Evolutionary conservation across 2,329 filamentous ascomycete species (phyloP).

Genomic region (Myrmaecium sp.): DNA sequence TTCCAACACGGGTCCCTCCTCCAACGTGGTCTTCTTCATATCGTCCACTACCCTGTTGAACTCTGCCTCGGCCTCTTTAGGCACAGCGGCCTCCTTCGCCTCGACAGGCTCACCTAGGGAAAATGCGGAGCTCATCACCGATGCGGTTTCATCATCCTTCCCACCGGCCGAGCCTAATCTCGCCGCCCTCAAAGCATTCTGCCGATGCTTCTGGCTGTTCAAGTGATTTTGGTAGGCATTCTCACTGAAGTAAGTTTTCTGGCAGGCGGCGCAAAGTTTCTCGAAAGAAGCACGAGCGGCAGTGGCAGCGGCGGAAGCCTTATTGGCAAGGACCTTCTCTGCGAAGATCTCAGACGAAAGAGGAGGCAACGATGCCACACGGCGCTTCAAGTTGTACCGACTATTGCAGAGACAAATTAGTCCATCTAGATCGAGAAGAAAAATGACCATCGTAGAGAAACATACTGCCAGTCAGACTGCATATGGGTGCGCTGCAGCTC

Average conservation of each 20-base stretch:
- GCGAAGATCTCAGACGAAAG: slow-evolving; percentile 86
- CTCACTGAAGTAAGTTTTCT: slow-evolving; percentile 90
- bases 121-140: slow-evolving; percentile 79
- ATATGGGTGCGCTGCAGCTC: slow-evolving; percentile 91
- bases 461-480: slow-evolving; percentile 97
- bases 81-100: slow-evolving; percentile 34
- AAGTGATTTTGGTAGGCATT: slow-evolving; percentile 92
- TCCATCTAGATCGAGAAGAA: not conserved
- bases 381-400: slow-evolving; percentile 90
- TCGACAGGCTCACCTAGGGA: slow-evolving; percentile 68
- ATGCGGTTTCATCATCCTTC: slow-evolving; percentile 53
- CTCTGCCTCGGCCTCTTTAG: slow-evolving; percentile 55
- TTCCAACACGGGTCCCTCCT: slow-evolving; percentile 26
- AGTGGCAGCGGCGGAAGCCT: slow-evolving; percentile 67
- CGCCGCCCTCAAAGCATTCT: slow-evolving; percentile 37
- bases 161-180: slow-evolving; percentile 19
- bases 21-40: slow-evolving; percentile 47
- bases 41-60: slow-evolving; percentile 63
- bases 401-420: slow-evolving; percentile 25
- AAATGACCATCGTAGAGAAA: slow-evolving; percentile 12
- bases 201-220: slow-evolving; percentile 75
- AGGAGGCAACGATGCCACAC: slow-evolving; percentile 76
- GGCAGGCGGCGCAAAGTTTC: slow-evolving; percentile 63
- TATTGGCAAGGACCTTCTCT: slow-evolving; percentile 86
- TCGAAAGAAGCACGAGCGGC: slow-evolving; percentile 82